Percentiles rank a stretch among this genome's conserved stretches.
phyloP scores from a whole-genome alignment of 2,329 filamentous ascomycete species.

The Coleophoma eucalyptorum region DNA sequence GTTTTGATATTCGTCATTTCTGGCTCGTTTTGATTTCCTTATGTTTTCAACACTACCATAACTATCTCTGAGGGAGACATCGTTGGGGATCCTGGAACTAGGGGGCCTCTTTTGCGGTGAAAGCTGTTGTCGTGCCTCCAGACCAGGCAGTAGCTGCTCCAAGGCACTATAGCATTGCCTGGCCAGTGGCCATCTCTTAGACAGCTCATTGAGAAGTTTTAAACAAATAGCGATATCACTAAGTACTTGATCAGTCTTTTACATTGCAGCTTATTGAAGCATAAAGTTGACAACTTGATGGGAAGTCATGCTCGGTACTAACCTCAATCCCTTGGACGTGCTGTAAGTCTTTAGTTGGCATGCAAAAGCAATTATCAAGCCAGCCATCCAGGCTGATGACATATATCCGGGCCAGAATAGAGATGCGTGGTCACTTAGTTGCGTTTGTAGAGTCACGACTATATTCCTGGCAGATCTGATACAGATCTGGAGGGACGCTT shows the following conservation, averaged over 20 bases:
- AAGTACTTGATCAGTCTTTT: too few relatives aligned
- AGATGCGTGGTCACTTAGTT: constrained; percentile 6
- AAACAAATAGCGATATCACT: neutral
- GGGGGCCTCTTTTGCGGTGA: too few relatives aligned
- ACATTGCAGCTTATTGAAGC: neutral
- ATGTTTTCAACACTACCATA: too few relatives aligned
- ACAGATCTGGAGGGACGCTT: neutral
- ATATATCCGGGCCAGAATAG: neutral
- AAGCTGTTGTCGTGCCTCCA: neutral
- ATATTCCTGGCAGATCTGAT: neutral
- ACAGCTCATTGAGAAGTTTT: neutral
- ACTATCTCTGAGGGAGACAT: too few relatives aligned
- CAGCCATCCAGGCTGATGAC: neutral
- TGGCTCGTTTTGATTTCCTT: too few relatives aligned
- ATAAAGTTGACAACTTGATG: neutral
- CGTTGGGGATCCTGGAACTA: too few relatives aligned
- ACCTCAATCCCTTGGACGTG: neutral
- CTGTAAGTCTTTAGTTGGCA: neutral
- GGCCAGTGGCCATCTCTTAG: neutral
- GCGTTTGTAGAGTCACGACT: neutral
- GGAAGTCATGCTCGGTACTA: neutral
- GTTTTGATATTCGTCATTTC: too few relatives aligned
- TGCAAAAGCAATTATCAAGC: neutral
- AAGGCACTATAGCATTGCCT: neutral
- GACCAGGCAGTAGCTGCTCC: neutral